Percentiles rank a stretch among this genome's conserved stretches.
Evolutionary conservation across 148 eudicot species (phyloP).

Genomic region (Nepenthes mirabilis): DNA sequence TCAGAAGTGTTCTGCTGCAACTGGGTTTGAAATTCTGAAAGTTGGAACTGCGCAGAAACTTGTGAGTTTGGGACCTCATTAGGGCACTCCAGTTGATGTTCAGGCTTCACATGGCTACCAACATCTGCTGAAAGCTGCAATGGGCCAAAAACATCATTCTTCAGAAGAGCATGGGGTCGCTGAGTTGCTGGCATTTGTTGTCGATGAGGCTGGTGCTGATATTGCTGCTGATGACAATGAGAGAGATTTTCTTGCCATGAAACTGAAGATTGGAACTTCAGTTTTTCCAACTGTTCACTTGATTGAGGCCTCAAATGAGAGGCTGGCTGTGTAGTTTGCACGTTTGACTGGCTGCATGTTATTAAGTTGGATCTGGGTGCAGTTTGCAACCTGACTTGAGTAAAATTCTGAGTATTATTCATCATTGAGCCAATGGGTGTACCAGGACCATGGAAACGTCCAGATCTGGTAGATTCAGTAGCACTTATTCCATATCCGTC

Average conservation of each 20-base stretch:
- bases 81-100: slow-evolving; percentile 25
- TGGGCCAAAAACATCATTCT: slow-evolving; percentile 38
- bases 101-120: slow-evolving; percentile 27
- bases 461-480: slow-evolving; percentile 46
- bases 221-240: slow-evolving; percentile 35
- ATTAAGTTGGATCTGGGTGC: slow-evolving; percentile 29
- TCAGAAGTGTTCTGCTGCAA: slow-evolving; percentile 32
- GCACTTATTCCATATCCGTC: slow-evolving; percentile 39
- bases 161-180: slow-evolving; percentile 32
- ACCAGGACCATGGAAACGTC: slow-evolving; percentile 29
- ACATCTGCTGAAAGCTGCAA: slow-evolving; percentile 30
- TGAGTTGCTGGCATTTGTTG: slow-evolving; percentile 42
- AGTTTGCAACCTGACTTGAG: slow-evolving; percentile 33
- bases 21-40: slow-evolving; percentile 32
- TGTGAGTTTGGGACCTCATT: slow-evolving; percentile 38
- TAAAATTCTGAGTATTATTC: slow-evolving; percentile 34
- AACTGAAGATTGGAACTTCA: slow-evolving; percentile 35
- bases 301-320: slow-evolving; percentile 28
- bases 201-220: slow-evolving; percentile 21
- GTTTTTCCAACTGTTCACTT: slow-evolving; percentile 36
- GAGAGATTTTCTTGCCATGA: slow-evolving; percentile 27
- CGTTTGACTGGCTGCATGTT: slow-evolving; percentile 30
- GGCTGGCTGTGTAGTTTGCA: slow-evolving; percentile 26
- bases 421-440: slow-evolving; percentile 30
- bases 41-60: slow-evolving; percentile 31